Base-by-base conservation (phyloP, 2,329 filamentous ascomycete genomes). In the Aspergillus quadrilineatus region DNA sequence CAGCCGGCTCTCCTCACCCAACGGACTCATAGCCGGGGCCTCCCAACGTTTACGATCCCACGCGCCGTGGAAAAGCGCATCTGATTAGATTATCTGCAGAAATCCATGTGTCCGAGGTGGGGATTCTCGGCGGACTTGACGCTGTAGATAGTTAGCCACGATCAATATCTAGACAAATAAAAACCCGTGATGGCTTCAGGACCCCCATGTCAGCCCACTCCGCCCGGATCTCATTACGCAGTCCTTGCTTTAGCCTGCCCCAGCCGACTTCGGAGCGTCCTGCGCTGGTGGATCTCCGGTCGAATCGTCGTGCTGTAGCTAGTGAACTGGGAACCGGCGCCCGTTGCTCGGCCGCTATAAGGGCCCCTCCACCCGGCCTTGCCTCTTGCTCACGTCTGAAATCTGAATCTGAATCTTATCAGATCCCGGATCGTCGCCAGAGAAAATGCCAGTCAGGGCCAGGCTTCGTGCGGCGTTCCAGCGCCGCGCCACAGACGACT, bases 41-140 rank as follows among this genome's bases (percentile, higher is more conserved):
- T 8, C 3, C 32, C 7, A 9, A 36, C 12, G 5, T 6, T n/a
- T 10, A 14, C 12, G 36, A 39, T 39, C 36, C 36, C 36, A 39
- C 36, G 36, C 36, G n/a, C 36, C 36, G 36, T 39, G 36, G 36
- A 39, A 12, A n/a, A 12, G n/a, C 26, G 26, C 44, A 53, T 53
- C 50, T 53, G 50, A 53, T 53, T 53, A 53, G 50, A 53, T 53
- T 53, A 46, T 46, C 41, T 53, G 26, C 8, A 26, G 15, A n/a
- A 22, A 28, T 10, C 37, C 37, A n/a, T 30, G 17, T 29, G 30
- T 14, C 49, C 28, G 17, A 41, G 0, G 4, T 44, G 28, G 28
- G 44, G 49, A 6, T 14, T 34, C 17, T 12, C 12, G 5, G 46
- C 30, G 46, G 46, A 49, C n/a, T n/a, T 49, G 32, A 26, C 34